phyloP scores from a whole-genome alignment of 2,329 filamentous ascomycete species.

The Calycina marina region DNA sequence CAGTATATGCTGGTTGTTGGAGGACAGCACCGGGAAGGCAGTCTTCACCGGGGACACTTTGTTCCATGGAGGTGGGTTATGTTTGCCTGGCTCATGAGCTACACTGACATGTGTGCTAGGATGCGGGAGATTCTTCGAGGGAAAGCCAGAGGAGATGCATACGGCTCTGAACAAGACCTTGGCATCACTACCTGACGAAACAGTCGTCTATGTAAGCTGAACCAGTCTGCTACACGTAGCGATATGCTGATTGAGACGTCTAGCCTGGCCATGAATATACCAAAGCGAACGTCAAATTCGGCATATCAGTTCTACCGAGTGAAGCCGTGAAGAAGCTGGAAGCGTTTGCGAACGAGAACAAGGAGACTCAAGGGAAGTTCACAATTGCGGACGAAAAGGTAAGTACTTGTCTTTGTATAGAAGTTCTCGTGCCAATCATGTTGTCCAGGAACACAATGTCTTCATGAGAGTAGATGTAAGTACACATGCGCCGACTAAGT shows the following conservation, averaged over 20 bases:
- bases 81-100: neutral
- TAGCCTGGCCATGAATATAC: constrained; percentile 96
- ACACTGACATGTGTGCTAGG: constrained; percentile 33
- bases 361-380: constrained; percentile 86
- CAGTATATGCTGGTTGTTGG: constrained; percentile 88
- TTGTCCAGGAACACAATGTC: constrained; percentile 67
- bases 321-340: constrained; percentile 65
- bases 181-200: constrained; percentile 71
- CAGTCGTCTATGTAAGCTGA: constrained; percentile 65
- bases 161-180: constrained; percentile 79
- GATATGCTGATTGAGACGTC: constrained; percentile 5
- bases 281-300: constrained; percentile 89
- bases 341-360: constrained; percentile 62
- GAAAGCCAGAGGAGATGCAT: constrained; percentile 80
- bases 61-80: constrained; percentile 64
- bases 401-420: constrained; percentile 11
- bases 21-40: constrained; percentile 62
- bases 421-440: constrained; percentile 5
- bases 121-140: constrained; percentile 94
- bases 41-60: constrained; percentile 96
- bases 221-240: neutral
- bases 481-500: constrained; percentile 5
- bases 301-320: constrained; percentile 57
- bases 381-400: constrained; percentile 97
- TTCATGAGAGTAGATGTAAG: constrained; percentile 81